Conservation (phyloP, 2,329 filamentous ascomycete species). For the Fusarium buxicola region DNA sequence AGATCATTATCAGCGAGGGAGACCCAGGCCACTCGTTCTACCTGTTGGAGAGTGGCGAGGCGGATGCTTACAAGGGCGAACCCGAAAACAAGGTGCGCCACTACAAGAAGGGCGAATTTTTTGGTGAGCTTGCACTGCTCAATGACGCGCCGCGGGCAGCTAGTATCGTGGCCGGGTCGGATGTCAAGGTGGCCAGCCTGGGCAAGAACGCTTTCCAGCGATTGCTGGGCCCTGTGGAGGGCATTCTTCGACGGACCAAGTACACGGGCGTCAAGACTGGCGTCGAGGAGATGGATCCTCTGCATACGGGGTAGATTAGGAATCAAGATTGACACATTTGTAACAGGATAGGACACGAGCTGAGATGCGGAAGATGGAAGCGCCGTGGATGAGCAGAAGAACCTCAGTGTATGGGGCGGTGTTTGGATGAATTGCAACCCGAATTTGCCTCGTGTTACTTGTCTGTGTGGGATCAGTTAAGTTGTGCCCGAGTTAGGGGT, state of each 20-base stretch:
- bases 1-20: slow-evolving; percentile 90
- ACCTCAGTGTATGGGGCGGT: slow-evolving; percentile 12
- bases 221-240: slow-evolving; percentile 90
- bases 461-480: slow-evolving; percentile 22
- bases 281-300: slow-evolving; percentile 75
- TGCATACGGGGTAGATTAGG: slow-evolving; percentile 56
- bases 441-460: slow-evolving; percentile 20
- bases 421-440: slow-evolving; percentile 20
- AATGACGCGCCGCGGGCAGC: slow-evolving; percentile 95
- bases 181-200: slow-evolving; percentile 92
- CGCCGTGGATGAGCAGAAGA: slow-evolving; percentile 10
- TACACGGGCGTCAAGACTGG: slow-evolving; percentile 70
- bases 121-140: slow-evolving; percentile 92
- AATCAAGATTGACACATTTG: background rate
- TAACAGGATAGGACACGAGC: background rate
- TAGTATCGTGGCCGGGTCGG: slow-evolving; percentile 83
- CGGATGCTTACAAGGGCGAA: slow-evolving; percentile 86
- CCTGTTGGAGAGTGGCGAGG: slow-evolving; percentile 87
- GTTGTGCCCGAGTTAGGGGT: slow-evolving; percentile 30
- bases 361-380: background rate
- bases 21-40: slow-evolving; percentile 94
- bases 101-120: slow-evolving; percentile 95
- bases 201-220: slow-evolving; percentile 96
- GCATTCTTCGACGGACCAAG: slow-evolving; percentile 87
- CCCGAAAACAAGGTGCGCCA: slow-evolving; percentile 76